phyloP scores from a whole-genome alignment of 495 filamentous ascomycete genomes.

The Glarea lozoyensis region DNA sequence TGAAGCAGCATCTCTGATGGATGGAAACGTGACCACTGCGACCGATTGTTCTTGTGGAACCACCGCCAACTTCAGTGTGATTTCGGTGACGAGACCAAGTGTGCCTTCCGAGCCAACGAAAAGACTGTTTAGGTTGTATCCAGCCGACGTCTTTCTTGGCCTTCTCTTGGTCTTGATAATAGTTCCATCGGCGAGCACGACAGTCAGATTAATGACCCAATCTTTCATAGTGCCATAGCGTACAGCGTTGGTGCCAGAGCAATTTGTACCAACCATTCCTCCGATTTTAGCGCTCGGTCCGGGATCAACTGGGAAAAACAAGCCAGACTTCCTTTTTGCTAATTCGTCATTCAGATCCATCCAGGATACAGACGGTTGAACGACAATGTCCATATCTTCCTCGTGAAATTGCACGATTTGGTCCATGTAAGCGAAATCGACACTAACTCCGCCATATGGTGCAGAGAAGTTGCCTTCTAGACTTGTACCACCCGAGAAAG shows the following conservation, averaged over 20 bases:
- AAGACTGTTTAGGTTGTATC: slow-evolving; percentile 69
- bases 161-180: slow-evolving; percentile 68
- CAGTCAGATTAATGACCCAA: slow-evolving; percentile 75
- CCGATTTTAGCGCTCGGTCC: slow-evolving; percentile 57
- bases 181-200: slow-evolving; percentile 70
- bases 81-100: slow-evolving; percentile 67
- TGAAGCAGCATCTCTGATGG: slow-evolving; percentile 61
- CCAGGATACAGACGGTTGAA: slow-evolving; percentile 88
- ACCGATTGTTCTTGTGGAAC: slow-evolving; percentile 65
- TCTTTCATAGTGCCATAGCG: slow-evolving; percentile 82
- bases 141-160: slow-evolving; percentile 70
- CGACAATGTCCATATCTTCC: slow-evolving; percentile 85
- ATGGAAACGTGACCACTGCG: slow-evolving; percentile 68
- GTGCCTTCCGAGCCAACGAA: slow-evolving; percentile 78
- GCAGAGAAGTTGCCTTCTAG: slow-evolving; percentile 86
- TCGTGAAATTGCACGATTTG: slow-evolving; percentile 69
- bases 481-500: slow-evolving; percentile 72
- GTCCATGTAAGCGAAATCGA: slow-evolving; percentile 86
- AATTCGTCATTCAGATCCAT: slow-evolving; percentile 79
- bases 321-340: slow-evolving; percentile 47
- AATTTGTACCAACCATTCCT: slow-evolving; percentile 75
- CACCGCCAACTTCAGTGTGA: slow-evolving; percentile 65
- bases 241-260: slow-evolving; percentile 72
- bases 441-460: slow-evolving; percentile 74
- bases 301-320: slow-evolving; percentile 67